A percentile compares a stretch with the other conserved stretches of the same genome.
Conservation (phyloP, 257 asterid genomes). For the Henckelia pumila region DNA sequence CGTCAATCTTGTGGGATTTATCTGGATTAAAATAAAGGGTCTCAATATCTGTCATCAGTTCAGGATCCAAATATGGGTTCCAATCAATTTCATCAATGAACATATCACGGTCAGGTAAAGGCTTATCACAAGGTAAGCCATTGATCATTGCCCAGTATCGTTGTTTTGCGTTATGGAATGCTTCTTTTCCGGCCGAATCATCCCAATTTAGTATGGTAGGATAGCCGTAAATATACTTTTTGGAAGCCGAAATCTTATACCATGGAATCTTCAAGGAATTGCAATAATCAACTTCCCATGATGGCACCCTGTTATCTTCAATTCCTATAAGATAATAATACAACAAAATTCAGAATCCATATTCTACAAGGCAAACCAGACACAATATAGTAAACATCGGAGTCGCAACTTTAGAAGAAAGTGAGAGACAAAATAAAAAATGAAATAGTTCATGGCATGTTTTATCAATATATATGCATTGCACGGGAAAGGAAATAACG, state of each 20-base stretch:
- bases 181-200: constrained; percentile 76
- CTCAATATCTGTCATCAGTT: constrained; percentile 68
- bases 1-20: constrained; percentile 30
- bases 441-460: too few species aligned
- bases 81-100: constrained; percentile 75
- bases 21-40: constrained; percentile 59
- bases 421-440: not conserved
- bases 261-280: constrained; percentile 60
- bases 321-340: constrained; percentile 30
- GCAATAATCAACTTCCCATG: constrained; percentile 89
- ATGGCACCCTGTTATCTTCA: constrained; percentile 40
- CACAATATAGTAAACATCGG: not conserved
- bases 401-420: not conserved
- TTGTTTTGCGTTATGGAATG: constrained; percentile 60
- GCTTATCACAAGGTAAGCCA: constrained; percentile 51
- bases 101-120: constrained; percentile 60
- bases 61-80: constrained; percentile 62
- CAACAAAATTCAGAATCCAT: constrained; percentile 15
- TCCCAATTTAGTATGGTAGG: constrained; percentile 78
- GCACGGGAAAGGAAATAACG: not conserved
- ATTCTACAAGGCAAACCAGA: not conserved
- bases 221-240: constrained; percentile 57
- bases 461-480: not conserved
- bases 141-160: constrained; percentile 65
- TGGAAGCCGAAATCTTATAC: constrained; percentile 67